Conservation (phyloP, 768 basidiomycete species). For the Russula dissimulans region DNA sequence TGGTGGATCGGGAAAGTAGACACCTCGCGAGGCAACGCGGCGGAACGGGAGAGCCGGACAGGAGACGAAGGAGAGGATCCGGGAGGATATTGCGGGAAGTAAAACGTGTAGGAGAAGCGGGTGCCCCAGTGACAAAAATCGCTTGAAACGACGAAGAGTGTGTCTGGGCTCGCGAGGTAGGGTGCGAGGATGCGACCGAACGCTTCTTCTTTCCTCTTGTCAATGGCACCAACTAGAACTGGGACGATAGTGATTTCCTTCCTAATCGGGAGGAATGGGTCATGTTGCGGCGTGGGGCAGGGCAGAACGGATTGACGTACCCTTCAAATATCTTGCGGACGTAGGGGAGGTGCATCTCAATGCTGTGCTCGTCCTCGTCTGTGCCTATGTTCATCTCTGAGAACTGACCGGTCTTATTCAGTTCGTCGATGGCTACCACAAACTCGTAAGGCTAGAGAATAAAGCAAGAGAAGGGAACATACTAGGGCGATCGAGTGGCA, state of each 20-base stretch:
- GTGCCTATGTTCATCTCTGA: slow-evolving; percentile 50
- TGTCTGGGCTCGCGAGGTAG: slow-evolving; percentile 68
- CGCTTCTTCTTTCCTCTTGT: slow-evolving; percentile 43
- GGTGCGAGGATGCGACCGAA: slow-evolving; percentile 72
- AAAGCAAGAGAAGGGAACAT: slow-evolving; percentile 24
- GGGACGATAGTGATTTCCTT: slow-evolving; percentile 78
- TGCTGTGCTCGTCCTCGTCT: slow-evolving; percentile 93
- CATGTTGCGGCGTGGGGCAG: neutral
- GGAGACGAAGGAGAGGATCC: slow-evolving; percentile 31
- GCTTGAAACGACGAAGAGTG: slow-evolving; percentile 84
- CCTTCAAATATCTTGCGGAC: slow-evolving; percentile 76
- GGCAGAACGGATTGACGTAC: slow-evolving; percentile 32
- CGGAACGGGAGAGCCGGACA: slow-evolving; percentile 40
- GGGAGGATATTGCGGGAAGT: slow-evolving; percentile 59
- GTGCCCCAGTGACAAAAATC: slow-evolving; percentile 98
- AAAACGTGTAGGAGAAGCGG: slow-evolving; percentile 81
- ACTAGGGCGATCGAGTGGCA: slow-evolving; percentile 78
- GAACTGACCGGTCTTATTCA: slow-evolving; percentile 61
- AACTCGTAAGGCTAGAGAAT: neutral
- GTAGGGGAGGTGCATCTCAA: slow-evolving; percentile 97
- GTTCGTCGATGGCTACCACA: slow-evolving; percentile 53
- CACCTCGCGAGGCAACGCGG: slow-evolving; percentile 30
- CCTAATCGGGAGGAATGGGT: slow-evolving; percentile 29
- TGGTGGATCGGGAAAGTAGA: slow-evolving; percentile 60
- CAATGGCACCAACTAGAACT: slow-evolving; percentile 78